Conservation (phyloP, 371 early-diverging fungal species). For the Mortierella sp. region DNA sequence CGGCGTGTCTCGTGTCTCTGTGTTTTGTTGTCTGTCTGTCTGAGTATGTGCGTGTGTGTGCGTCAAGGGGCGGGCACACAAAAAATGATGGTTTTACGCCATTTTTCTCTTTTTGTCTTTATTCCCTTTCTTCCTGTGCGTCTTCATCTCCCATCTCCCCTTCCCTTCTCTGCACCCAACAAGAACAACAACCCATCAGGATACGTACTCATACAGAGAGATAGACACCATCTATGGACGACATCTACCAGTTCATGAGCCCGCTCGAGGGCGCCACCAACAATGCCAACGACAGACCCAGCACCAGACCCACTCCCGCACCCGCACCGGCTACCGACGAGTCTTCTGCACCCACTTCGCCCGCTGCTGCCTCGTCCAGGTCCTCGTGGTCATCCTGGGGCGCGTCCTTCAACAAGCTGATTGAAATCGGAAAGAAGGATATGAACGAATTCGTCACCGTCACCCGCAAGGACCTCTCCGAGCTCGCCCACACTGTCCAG, state of each 20-base stretch:
- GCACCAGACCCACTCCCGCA: slow-evolving; percentile 11
- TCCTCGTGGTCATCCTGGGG: slow-evolving; percentile 57
- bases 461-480: slow-evolving; percentile 54
- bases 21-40: too few relatives aligned
- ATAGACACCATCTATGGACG: slow-evolving; percentile 27
- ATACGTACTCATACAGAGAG: neutral
- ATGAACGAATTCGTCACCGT: slow-evolving; percentile 58
- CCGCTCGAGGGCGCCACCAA: slow-evolving; percentile 45
- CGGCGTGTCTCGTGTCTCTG: neutral
- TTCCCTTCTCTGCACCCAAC: too few relatives aligned
- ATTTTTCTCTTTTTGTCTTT: too few relatives aligned
- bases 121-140: too few relatives aligned
- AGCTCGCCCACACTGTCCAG: slow-evolving; percentile 55
- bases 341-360: slow-evolving; percentile 5
- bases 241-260: slow-evolving; percentile 57
- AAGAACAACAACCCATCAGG: neutral
- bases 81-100: too few relatives aligned
- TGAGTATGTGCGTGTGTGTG: too few relatives aligned
- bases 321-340: slow-evolving; percentile 1
- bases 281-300: slow-evolving; percentile 35
- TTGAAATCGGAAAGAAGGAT: slow-evolving; percentile 56
- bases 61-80: too few relatives aligned
- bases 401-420: slow-evolving; percentile 51
- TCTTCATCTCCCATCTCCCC: too few relatives aligned
- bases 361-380: slow-evolving; percentile 28